Evolutionary conservation across 768 basidiomycete species (phyloP).

Genomic region (Polyporus arcularius): DNA sequence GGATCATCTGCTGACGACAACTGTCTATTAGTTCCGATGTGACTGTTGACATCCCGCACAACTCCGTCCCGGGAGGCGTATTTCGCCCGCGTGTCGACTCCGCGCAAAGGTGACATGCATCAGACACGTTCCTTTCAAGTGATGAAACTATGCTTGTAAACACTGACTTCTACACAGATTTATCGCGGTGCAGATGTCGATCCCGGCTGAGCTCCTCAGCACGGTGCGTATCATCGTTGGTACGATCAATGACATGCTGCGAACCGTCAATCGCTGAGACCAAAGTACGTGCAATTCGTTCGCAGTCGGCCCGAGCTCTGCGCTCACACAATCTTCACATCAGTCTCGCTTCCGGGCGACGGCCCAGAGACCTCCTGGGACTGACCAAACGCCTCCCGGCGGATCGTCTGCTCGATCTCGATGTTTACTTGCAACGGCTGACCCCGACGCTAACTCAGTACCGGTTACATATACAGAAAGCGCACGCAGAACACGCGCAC

Average conservation of each 20-base stretch:
- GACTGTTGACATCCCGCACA: too few relatives aligned
- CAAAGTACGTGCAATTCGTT: neutral
- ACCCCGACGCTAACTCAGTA: neutral
- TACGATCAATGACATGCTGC: neutral
- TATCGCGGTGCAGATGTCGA: too few relatives aligned
- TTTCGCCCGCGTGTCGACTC: too few relatives aligned
- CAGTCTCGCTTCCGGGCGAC: neutral
- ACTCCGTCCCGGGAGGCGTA: too few relatives aligned
- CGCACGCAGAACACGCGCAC: neutral
- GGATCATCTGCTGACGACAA: neutral
- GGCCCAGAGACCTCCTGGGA: neutral
- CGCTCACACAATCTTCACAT: neutral
- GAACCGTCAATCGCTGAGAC: neutral
- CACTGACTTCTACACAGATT: too few relatives aligned
- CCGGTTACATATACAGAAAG: neutral
- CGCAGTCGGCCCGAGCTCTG: neutral
- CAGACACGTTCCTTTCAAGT: neutral
- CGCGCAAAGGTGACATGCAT: neutral
- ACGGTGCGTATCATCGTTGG: neutral
- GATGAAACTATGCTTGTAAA: too few relatives aligned
- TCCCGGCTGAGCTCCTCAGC: too few relatives aligned
- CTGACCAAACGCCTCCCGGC: neutral
- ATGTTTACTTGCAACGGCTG: constrained; percentile 4
- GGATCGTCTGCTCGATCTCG: constrained; percentile 8
- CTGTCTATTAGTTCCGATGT: too few relatives aligned